A percentile compares a stretch with the other conserved stretches of the same genome.
These are phyloP conservation scores for Cadophora sp. DNA, from an alignment of 2,329 filamentous ascomycete genomes.

Conservation along the genomic window DNA sequence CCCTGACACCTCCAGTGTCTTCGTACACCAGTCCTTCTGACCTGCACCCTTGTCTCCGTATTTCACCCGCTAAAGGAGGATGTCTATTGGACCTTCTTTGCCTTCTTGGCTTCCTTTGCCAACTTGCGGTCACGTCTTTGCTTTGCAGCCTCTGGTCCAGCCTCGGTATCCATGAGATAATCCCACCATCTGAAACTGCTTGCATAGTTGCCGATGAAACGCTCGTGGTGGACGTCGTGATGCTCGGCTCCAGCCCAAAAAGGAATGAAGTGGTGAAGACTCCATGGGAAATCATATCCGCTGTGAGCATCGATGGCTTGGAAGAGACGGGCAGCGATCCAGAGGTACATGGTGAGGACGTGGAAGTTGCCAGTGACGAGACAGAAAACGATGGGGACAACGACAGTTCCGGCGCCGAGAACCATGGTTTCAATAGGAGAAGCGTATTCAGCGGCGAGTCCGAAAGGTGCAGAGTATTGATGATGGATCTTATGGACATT, in stretches of 20 bases:
- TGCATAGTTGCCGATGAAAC: slow-evolving; percentile 97
- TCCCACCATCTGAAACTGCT: slow-evolving; percentile 99
- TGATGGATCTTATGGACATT: slow-evolving; percentile 99
- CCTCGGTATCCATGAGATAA: slow-evolving; percentile 91
- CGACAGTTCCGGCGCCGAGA: slow-evolving; percentile 85
- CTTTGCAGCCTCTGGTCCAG: slow-evolving; percentile 85
- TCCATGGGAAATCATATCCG: slow-evolving; percentile 99
- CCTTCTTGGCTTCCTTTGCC: slow-evolving; percentile 70
- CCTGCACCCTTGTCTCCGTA: slow-evolving; percentile 13
- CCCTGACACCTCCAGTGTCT: not conserved
- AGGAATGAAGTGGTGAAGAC: slow-evolving; percentile 90
- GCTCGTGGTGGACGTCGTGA: slow-evolving; percentile 97
- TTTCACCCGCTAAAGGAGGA: slow-evolving; percentile 22
- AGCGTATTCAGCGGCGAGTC: slow-evolving; percentile 94
- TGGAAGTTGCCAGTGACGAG: slow-evolving; percentile 86
- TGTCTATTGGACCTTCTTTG: slow-evolving; percentile 60
- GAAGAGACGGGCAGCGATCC: slow-evolving; percentile 92
- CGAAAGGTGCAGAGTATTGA: slow-evolving; percentile 97
- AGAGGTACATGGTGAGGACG: slow-evolving; percentile 96
- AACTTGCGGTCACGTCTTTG: slow-evolving; percentile 79
- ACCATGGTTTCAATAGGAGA: slow-evolving; percentile 97
- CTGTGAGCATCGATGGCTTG: slow-evolving; percentile 98
- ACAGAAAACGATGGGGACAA: slow-evolving; percentile 83
- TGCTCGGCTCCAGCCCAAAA: slow-evolving; percentile 98
- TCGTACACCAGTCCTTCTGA: not conserved